A percentile compares a stretch with the other conserved stretches of the same genome.
These are phyloP conservation scores for Scedosporium dehoogii DNA, from an alignment of 2,329 filamentous ascomycete species.

Conservation along the genomic window DNA sequence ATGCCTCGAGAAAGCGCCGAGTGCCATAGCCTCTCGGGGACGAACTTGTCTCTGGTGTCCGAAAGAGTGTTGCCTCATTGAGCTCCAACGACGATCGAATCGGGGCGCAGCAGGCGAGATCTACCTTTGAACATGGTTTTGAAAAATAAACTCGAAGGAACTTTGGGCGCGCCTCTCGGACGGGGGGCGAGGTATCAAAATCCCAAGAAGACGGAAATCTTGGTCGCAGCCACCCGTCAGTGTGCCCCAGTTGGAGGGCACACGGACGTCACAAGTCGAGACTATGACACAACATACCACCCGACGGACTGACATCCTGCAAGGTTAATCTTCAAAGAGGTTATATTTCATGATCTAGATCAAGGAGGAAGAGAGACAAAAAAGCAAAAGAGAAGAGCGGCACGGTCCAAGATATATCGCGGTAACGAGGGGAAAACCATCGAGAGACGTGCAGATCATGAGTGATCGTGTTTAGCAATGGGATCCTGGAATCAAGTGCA, in stretches of 20 bases:
- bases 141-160: background rate
- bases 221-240: background rate
- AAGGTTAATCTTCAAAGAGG: conserved; percentile 16
- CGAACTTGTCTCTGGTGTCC: background rate
- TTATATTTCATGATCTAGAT: background rate
- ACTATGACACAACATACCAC: background rate
- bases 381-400: background rate
- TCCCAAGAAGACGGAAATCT: background rate
- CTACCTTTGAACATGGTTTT: background rate
- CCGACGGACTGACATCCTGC: conserved; percentile 11
- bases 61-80: background rate
- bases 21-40: background rate
- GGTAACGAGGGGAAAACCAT: background rate
- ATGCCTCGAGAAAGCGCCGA: background rate
- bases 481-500: conserved; percentile 17
- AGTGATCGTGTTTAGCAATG: conserved; percentile 21
- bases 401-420: background rate
- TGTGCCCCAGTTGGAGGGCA: background rate
- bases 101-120: conserved; percentile 4
- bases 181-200: background rate
- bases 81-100: background rate
- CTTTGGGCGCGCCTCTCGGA: background rate
- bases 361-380: background rate
- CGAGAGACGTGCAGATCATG: conserved; percentile 18
- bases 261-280: background rate